A percentile compares a stretch with the other conserved stretches of the same genome.
These are phyloP conservation scores for Neophaeococcomyces aloes DNA, from an alignment of 2,329 filamentous ascomycete genomes.

Conservation along the genomic window DNA sequence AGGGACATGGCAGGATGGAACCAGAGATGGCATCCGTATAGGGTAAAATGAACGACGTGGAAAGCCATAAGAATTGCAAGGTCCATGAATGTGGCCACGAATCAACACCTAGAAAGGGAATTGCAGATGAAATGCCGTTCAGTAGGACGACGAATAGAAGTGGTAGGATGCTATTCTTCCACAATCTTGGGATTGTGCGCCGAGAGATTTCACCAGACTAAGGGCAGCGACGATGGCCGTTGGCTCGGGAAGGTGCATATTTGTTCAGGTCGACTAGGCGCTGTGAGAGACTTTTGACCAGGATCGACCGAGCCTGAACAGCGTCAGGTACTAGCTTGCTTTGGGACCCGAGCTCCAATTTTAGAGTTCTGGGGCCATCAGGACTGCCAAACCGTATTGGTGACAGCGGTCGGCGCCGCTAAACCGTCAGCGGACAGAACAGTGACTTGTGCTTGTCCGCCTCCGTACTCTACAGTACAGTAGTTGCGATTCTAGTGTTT, in stretches of 20 bases:
- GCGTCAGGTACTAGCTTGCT: conserved; percentile 6
- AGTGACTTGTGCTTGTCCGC: background rate
- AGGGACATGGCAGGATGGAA: background rate
- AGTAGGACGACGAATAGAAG: conserved; percentile 5
- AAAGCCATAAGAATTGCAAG: background rate
- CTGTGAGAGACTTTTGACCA: background rate
- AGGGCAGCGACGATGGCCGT: conserved; percentile 2
- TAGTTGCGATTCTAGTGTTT: background rate
- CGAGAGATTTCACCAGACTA: conserved; percentile 2
- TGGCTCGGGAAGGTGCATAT: conserved; percentile 9
- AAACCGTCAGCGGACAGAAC: background rate
- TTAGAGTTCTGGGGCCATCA: background rate
- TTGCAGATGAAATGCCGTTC: conserved; percentile 4
- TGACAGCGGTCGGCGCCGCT: background rate
- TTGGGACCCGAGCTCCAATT: background rate
- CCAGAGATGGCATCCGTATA: background rate
- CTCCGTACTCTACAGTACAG: background rate
- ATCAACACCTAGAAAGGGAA: conserved; percentile 3
- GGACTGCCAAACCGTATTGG: background rate
- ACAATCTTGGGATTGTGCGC: background rate
- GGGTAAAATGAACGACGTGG: background rate
- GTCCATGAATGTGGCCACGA: background rate
- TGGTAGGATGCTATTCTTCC: background rate
- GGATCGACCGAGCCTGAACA: too few species aligned
- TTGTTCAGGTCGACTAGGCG: conserved; percentile 4